Percentiles rank a stretch among this genome's conserved stretches.
Conservation (phyloP, 805 yeast species). For the Candida gorgasii region DNA sequence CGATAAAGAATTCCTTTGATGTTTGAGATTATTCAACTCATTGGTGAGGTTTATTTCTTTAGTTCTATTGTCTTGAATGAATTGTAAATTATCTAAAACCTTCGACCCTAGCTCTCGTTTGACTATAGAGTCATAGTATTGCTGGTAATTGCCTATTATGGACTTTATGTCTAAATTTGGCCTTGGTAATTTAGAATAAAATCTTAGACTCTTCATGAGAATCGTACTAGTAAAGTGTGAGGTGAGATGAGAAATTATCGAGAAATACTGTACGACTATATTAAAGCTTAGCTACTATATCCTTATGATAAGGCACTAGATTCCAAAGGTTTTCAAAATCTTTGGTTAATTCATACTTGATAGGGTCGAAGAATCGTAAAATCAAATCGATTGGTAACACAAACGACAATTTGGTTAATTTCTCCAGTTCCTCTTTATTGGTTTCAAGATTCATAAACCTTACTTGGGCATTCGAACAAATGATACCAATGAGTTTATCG, state of each 20-base stretch:
- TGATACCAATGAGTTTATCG: conserved; percentile 38
- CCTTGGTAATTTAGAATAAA: conserved; percentile 14
- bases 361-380: conserved; percentile 20
- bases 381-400: conserved; percentile 35
- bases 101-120: conserved; percentile 25
- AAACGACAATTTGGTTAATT: conserved; percentile 31
- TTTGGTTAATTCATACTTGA: background rate
- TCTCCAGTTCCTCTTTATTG: conserved; percentile 24
- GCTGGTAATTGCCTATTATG: conserved; percentile 20
- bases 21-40: conserved; percentile 27
- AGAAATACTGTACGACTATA: background rate
- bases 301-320: conserved; percentile 12
- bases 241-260: too few relatives aligned
- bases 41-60: conserved; percentile 23
- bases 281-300: conserved; percentile 5
- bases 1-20: conserved; percentile 29
- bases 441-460: conserved; percentile 19
- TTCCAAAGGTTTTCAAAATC: conserved; percentile 15
- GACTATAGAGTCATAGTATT: conserved; percentile 28
- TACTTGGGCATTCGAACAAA: conserved; percentile 47
- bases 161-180: conserved; percentile 27
- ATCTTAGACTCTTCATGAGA: conserved; percentile 10
- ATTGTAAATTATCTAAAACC: conserved; percentile 22
- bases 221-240: too few relatives aligned
- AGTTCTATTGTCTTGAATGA: conserved; percentile 26